Evolutionary conservation across 495 filamentous ascomycete genomes (phyloP).

Genomic region (Penicillium lividum): DNA sequence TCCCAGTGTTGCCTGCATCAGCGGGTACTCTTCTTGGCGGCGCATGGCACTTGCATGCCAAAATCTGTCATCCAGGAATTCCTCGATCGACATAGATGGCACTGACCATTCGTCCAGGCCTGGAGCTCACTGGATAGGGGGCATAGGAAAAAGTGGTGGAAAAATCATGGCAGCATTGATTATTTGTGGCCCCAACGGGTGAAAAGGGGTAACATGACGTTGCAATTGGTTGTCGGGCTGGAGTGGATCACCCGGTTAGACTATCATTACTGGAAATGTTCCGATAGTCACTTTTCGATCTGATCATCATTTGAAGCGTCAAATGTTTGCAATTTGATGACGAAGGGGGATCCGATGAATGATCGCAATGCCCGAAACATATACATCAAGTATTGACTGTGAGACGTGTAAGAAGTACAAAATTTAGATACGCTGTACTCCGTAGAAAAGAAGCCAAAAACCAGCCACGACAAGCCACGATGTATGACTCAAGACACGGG

Average conservation of each 20-base stretch:
- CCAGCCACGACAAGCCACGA: slow-evolving; percentile 13
- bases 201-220: slow-evolving; percentile 22
- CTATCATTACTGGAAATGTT: slow-evolving; percentile 35
- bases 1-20: neutral
- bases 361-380: slow-evolving; percentile 11
- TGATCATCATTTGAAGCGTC: neutral
- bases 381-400: neutral
- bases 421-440: too few relatives aligned
- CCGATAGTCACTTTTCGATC: slow-evolving; percentile 16
- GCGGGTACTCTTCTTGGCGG: slow-evolving; percentile 1
- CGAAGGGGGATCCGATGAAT: neutral
- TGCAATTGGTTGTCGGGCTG: slow-evolving; percentile 15
- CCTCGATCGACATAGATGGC: neutral
- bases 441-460: slow-evolving; percentile 1
- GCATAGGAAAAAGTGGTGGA: slow-evolving; percentile 9
- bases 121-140: slow-evolving; percentile 14
- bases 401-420: slow-evolving; percentile 11
- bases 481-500: slow-evolving; percentile 26
- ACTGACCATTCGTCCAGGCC: slow-evolving; percentile 4
- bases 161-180: slow-evolving; percentile 19
- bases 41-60: slow-evolving; percentile 6
- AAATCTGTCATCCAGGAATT: neutral
- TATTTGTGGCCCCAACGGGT: slow-evolving; percentile 21
- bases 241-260: slow-evolving; percentile 22
- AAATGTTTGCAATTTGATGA: neutral